These are phyloP conservation scores for Sarocladiaceae sp. DNA, from an alignment of 2,329 filamentous ascomycete genomes.

Conservation along the genomic window DNA sequence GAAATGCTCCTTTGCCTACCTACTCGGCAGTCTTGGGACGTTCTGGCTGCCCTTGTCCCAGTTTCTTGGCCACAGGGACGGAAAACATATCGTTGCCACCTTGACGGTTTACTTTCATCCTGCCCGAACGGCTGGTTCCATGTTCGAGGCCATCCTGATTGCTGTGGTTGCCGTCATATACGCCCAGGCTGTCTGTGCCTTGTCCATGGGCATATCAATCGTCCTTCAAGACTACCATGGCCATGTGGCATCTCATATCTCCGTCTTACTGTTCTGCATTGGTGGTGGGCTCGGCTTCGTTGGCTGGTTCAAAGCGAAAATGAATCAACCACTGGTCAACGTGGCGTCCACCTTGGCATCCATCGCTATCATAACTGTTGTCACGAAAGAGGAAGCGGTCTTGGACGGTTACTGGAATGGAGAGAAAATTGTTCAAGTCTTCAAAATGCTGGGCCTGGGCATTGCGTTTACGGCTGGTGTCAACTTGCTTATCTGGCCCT, in stretches of 20 bases:
- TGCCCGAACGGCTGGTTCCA: slow-evolving; percentile 76
- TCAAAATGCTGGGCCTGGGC: slow-evolving; percentile 79
- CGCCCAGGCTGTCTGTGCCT: slow-evolving; percentile 58
- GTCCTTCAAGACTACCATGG: slow-evolving; percentile 40
- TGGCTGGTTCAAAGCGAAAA: slow-evolving; percentile 77
- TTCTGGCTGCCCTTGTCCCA: slow-evolving; percentile 68
- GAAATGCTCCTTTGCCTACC: slow-evolving; percentile 87
- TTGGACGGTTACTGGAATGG: slow-evolving; percentile 76
- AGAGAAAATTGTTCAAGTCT: slow-evolving; percentile 72
- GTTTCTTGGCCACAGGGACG: slow-evolving; percentile 76
- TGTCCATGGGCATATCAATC: slow-evolving; percentile 84
- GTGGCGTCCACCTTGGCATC: slow-evolving; percentile 81
- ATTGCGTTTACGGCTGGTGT: slow-evolving; percentile 65
- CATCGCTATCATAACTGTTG: slow-evolving; percentile 79
- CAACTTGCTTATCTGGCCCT: slow-evolving; percentile 71
- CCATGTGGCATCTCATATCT: slow-evolving; percentile 57
- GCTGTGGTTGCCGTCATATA: slow-evolving; percentile 75
- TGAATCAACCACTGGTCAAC: slow-evolving; percentile 74
- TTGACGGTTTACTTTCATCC: slow-evolving; percentile 95
- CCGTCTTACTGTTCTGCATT: slow-evolving; percentile 78
- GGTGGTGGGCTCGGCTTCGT: slow-evolving; percentile 82
- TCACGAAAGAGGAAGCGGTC: slow-evolving; percentile 87
- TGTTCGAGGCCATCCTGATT: slow-evolving; percentile 78
- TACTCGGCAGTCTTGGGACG: slow-evolving; percentile 79
- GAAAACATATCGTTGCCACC: slow-evolving; percentile 90